A percentile compares a stretch with the other conserved stretches of the same genome.
phyloP scores from a whole-genome alignment of 306 rosid species.

The Quercus parvula region DNA sequence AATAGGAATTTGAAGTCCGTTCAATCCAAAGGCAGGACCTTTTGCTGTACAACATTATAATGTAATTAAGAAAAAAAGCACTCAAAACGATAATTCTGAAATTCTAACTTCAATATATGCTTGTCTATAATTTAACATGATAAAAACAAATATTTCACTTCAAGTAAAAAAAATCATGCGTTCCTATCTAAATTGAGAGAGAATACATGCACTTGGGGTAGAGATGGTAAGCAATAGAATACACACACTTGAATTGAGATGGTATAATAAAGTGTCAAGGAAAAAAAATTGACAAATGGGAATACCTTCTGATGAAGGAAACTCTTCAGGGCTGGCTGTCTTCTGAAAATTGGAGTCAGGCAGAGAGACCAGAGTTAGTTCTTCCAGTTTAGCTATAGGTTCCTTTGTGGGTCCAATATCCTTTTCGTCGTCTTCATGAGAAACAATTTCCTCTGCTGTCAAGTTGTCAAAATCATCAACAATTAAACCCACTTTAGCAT shows the following conservation, averaged over 20 bases:
- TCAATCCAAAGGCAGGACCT: background rate
- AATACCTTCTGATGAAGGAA: conserved; percentile 34
- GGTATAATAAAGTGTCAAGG: background rate
- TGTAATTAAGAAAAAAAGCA: background rate
- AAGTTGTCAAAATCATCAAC: conserved; percentile 26
- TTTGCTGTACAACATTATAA: background rate
- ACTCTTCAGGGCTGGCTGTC: conserved; percentile 26
- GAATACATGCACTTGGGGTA: background rate
- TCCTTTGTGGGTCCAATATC: conserved; percentile 24
- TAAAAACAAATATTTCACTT: background rate
- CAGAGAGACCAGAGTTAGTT: conserved; percentile 28
- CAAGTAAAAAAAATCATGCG: background rate
- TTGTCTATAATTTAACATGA: background rate
- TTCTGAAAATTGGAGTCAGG: conserved; percentile 39
- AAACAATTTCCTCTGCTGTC: background rate
- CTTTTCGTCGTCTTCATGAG: background rate
- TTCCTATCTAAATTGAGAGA: background rate
- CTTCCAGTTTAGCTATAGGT: conserved; percentile 8
- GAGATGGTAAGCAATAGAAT: background rate
- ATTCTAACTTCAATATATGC: background rate
- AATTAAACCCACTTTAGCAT: conserved; percentile 3
- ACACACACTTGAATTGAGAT: background rate
- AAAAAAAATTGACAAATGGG: background rate
- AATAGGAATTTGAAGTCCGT: background rate
- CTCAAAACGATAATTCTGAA: background rate